Percentiles rank a stretch among this genome's conserved stretches.
Evolutionary conservation across 73 alveolate genomes (phyloP).

Genomic region (Breviolum minutum): DNA sequence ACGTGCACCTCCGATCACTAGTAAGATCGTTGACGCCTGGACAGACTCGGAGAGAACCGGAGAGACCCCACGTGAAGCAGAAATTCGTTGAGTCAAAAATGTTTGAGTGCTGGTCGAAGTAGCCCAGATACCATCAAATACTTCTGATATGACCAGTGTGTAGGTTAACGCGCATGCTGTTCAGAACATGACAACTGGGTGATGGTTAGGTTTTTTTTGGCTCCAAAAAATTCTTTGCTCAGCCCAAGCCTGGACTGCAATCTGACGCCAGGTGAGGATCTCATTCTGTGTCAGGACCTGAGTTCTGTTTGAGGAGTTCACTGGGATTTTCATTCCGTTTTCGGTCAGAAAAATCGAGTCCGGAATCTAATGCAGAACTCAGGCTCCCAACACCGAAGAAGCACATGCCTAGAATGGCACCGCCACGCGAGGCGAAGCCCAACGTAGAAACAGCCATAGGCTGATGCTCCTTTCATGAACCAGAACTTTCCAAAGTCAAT

Average conservation of each 20-base stretch:
- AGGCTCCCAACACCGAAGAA: conserved; percentile 22
- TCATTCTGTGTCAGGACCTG: conserved; percentile 31
- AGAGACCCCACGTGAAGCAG: too few species aligned
- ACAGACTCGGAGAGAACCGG: not conserved
- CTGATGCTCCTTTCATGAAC: not conserved
- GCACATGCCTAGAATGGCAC: conserved; percentile 71
- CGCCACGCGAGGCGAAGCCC: conserved; percentile 92
- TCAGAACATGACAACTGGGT: too few species aligned
- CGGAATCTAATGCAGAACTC: not conserved
- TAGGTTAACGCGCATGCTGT: too few species aligned
- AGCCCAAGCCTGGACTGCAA: conserved; percentile 8
- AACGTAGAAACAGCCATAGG: conserved; percentile 65
- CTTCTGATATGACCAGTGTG: too few species aligned
- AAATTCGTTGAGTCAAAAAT: too few species aligned
- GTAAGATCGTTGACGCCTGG: conserved; percentile 6
- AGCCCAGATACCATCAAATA: too few species aligned
- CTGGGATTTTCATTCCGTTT: too few species aligned
- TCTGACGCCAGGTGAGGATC: conserved; percentile 26
- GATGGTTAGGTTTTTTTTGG: too few species aligned
- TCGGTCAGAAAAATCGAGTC: not conserved
- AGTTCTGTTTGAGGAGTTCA: too few species aligned
- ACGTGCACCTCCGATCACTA: not conserved
- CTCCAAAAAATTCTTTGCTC: too few species aligned
- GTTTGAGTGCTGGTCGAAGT: too few species aligned
- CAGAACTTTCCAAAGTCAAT: too few species aligned